phyloP scores from a whole-genome alignment of 2,329 filamentous ascomycete genomes.

The Diaporthe aspalathi region DNA sequence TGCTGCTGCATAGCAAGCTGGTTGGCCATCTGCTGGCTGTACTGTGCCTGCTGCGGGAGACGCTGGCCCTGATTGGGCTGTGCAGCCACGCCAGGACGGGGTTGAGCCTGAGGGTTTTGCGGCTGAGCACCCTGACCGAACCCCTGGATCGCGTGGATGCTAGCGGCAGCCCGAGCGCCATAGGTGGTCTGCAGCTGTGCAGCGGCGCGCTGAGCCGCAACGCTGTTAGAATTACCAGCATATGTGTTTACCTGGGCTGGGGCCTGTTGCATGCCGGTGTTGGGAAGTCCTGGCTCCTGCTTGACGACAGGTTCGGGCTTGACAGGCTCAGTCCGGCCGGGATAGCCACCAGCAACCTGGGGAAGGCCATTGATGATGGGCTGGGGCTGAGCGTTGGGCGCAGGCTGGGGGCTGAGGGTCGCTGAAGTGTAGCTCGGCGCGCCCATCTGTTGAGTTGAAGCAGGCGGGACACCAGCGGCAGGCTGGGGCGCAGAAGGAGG shows the following conservation, averaged over 20 bases:
- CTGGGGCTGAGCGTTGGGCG: conserved; percentile 44
- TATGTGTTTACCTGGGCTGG: conserved; percentile 48
- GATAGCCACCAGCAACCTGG: conserved; percentile 46
- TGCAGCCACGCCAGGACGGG: conserved; percentile 41
- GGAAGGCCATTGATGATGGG: conserved; percentile 46
- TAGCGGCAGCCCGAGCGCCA: conserved; percentile 72
- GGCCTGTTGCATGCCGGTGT: conserved; percentile 41
- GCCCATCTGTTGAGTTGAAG: conserved; percentile 40
- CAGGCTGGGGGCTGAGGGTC: conserved; percentile 49
- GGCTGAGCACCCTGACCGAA: conserved; percentile 48
- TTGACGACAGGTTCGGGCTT: conserved; percentile 62
- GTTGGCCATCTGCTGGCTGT: conserved; percentile 49
- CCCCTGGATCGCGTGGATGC: conserved; percentile 72
- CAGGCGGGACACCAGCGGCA: conserved; percentile 34
- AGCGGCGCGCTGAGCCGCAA: conserved; percentile 66
- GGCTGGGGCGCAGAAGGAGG: conserved; percentile 45
- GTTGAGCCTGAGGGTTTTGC: conserved; percentile 46
- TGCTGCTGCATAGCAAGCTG: conserved; percentile 45
- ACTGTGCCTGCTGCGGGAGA: conserved; percentile 43
- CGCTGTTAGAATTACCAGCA: not conserved
- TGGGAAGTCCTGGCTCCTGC: conserved; percentile 57
- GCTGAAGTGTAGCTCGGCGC: conserved; percentile 49
- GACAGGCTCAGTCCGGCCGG: conserved; percentile 65
- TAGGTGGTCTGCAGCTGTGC: conserved; percentile 69
- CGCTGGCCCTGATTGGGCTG: conserved; percentile 41